Base-by-base conservation (phyloP, 2,329 filamentous ascomycete species). In the Tolypocladium amazonense region DNA sequence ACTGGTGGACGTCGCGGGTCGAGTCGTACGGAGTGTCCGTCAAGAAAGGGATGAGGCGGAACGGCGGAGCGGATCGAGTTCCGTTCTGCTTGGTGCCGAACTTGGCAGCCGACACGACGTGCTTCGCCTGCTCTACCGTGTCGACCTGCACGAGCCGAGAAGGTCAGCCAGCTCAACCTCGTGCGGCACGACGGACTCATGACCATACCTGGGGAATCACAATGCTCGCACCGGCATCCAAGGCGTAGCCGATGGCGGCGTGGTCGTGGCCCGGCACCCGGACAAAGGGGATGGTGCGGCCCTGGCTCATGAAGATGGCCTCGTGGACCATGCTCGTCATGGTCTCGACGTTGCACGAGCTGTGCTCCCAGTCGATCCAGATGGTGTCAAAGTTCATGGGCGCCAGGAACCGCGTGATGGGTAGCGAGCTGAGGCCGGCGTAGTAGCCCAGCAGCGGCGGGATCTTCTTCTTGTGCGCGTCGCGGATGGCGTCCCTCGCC, bases 311-410 rank as follows among this genome's bases (percentile, higher is more conserved):
- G 64, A 78, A 78, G 61, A 76, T 74, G 60, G 76, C 66, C 58
- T 79, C 76, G 60, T 79, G 77, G 1, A 79, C 76, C 68, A 79
- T 77, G 50, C 68, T 73, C 1, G 76, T 79, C 77, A 80, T 80
- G n/a, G 77, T 79, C 68, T 80, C 77, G 33, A 78, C 72, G 58
- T 74, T 72, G 64, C 75, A 78, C 3, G 76, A 66, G 9, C 69
- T 71, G 66, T 80, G 77, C 65, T 80, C 78, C 77, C 76, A 79
- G 69, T 80, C 77, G 60, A 80, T 73, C 72, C 74, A 78, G 0
- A 77, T 70, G 11, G 69, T 61, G 61, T 80, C 78, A 57, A 69
- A 79, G 2, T 75, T 74, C 58, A 79, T 67, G 14, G 75, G 73
- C 3, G 78, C 75, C 20, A 75, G 64, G 56, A 76, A 68, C 33